Evolutionary conservation across 169 alveolate genomes (phyloP).

Genomic region (Cryptosporidium bovis): DNA sequence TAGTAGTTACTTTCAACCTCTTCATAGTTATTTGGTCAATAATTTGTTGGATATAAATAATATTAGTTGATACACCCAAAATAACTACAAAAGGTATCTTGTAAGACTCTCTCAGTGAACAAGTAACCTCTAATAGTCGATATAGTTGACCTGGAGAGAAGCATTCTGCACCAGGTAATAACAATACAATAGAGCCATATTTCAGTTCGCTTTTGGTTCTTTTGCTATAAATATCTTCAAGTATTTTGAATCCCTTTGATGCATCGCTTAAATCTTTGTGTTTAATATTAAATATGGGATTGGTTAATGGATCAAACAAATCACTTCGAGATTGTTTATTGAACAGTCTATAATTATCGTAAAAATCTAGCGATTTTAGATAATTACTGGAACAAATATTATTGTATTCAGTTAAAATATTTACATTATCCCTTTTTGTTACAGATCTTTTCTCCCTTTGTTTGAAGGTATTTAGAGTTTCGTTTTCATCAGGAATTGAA

Average conservation of each 20-base stretch:
- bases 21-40: constrained; percentile 18
- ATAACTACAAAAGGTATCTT: constrained; percentile 29
- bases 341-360: too few species aligned
- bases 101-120: constrained; percentile 26
- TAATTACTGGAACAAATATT: too few species aligned
- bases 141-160: constrained; percentile 26
- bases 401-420: too few species aligned
- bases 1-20: constrained; percentile 17
- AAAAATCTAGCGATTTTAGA: too few species aligned
- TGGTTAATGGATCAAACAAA: too few species aligned
- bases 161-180: constrained; percentile 40
- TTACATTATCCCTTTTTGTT: too few species aligned
- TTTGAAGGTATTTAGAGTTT: neutral
- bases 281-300: neutral
- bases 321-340: too few species aligned
- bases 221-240: constrained; percentile 12
- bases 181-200: constrained; percentile 10
- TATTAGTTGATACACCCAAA: constrained; percentile 36
- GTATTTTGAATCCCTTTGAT: constrained; percentile 29
- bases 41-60: constrained; percentile 4
- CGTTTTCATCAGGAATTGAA: neutral
- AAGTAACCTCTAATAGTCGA: constrained; percentile 23
- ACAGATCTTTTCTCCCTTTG: too few species aligned
- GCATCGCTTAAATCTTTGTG: neutral
- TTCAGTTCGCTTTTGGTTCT: neutral